phyloP scores from a whole-genome alignment of 2,329 filamentous ascomycete genomes.

The Talaromyces sp. region DNA sequence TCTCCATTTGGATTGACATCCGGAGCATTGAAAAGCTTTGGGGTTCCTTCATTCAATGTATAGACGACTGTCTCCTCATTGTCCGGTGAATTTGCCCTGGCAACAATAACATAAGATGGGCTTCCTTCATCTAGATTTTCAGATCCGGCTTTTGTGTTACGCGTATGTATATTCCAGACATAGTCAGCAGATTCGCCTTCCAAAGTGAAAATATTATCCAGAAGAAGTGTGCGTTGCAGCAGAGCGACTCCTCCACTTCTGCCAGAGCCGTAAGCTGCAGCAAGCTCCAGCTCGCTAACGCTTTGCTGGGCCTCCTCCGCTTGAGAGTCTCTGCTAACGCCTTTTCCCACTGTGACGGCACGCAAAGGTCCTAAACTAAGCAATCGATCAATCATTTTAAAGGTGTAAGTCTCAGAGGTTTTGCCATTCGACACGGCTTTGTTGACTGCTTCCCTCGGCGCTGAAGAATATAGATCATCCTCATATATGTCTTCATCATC shows the following conservation, averaged over 20 bases:
- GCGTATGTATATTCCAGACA: constrained; percentile 71
- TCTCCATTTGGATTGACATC: constrained; percentile 92
- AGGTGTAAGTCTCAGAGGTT: constrained; percentile 57
- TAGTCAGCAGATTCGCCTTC: constrained; percentile 69
- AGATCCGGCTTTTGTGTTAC: constrained; percentile 44
- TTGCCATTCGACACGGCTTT: constrained; percentile 23
- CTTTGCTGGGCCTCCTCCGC: constrained; percentile 30
- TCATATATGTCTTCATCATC: constrained; percentile 57
- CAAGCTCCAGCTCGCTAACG: constrained; percentile 46
- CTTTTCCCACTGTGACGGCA: constrained; percentile 66
- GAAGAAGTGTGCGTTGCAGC: constrained; percentile 73
- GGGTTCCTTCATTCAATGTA: constrained; percentile 65
- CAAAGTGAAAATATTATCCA: constrained; percentile 65
- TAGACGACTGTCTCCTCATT: constrained; percentile 77
- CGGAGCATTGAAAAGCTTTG: constrained; percentile 72
- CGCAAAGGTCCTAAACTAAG: constrained; percentile 75
- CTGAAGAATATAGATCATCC: constrained; percentile 48
- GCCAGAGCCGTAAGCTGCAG: constrained; percentile 54
- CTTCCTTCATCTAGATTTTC: constrained; percentile 46
- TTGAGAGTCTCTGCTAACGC: constrained; percentile 45
- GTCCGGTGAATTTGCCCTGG: constrained; percentile 61
- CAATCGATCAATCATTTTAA: constrained; percentile 73
- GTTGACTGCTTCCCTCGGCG: constrained; percentile 23
- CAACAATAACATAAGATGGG: constrained; percentile 67
- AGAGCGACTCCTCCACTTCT: constrained; percentile 66